Conservation (phyloP, 768 basidiomycete species). For the Chalciporus sphaerocephalus region DNA sequence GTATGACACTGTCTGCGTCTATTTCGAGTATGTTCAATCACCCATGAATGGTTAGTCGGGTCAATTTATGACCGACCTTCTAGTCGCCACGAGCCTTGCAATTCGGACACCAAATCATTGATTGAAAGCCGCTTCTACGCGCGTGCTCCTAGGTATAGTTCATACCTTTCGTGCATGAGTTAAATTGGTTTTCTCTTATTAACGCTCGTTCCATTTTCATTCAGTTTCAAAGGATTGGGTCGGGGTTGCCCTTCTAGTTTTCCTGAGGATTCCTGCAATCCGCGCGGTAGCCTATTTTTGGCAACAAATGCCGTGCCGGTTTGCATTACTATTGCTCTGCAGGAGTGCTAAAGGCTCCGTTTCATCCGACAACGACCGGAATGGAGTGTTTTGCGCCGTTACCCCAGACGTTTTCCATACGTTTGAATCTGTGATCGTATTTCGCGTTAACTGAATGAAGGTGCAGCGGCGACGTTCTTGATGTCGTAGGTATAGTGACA, state of each 20-base stretch:
- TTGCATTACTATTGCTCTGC: background rate
- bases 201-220: background rate
- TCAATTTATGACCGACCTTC: conserved; percentile 24
- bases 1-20: conserved; percentile 10
- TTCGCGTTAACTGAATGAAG: no score
- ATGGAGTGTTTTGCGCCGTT: background rate
- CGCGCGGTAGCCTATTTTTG: background rate
- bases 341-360: background rate
- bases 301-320: background rate
- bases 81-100: conserved; percentile 28
- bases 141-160: background rate
- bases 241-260: background rate
- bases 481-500: no score
- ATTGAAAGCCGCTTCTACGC: background rate
- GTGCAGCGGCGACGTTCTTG: no score
- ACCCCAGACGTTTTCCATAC: background rate
- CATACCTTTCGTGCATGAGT: background rate
- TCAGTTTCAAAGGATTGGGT: background rate
- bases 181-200: background rate
- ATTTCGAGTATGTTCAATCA: background rate
- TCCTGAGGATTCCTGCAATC: background rate
- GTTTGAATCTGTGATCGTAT: no score
- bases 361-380: background rate
- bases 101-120: conserved; percentile 21
- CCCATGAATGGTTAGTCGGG: conserved; percentile 11